These are phyloP conservation scores for Sutorius australiensis DNA, from an alignment of 768 basidiomycete species.

Conservation along the genomic window DNA sequence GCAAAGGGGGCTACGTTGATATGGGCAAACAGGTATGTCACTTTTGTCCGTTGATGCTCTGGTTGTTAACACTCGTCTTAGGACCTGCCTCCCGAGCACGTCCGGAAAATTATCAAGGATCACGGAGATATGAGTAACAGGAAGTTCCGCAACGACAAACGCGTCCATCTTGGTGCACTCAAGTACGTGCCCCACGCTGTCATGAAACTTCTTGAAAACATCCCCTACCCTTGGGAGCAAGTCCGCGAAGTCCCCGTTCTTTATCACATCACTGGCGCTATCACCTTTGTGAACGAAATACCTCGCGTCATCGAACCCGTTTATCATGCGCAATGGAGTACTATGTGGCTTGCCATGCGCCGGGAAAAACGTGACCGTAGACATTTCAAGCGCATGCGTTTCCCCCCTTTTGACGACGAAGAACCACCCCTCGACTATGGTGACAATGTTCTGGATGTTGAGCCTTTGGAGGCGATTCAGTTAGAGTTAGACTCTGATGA, in stretches of 20 bases:
- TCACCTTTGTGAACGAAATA: constrained; percentile 98
- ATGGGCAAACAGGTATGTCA: constrained; percentile 86
- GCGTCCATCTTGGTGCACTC: constrained; percentile 96
- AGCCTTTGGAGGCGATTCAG: constrained; percentile 97
- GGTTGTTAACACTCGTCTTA: constrained; percentile 28
- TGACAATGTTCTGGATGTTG: constrained; percentile 97
- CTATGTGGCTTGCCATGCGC: constrained; percentile 99
- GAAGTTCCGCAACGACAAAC: constrained; percentile 99
- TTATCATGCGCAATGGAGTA: constrained; percentile 99
- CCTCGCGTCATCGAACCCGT: constrained; percentile 96
- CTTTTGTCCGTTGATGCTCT: neutral
- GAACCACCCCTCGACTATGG: constrained; percentile 99
- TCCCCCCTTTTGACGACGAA: constrained; percentile 99
- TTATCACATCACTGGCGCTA: constrained; percentile 98
- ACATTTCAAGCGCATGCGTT: constrained; percentile 99
- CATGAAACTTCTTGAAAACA: constrained; percentile 98
- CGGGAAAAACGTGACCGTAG: constrained; percentile 97
- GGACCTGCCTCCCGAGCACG: constrained; percentile 96
- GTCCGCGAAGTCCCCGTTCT: constrained; percentile 98
- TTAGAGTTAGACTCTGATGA: constrained; percentile 91
- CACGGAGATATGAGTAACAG: constrained; percentile 99
- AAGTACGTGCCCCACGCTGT: constrained; percentile 99
- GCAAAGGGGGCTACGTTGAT: constrained; percentile 84
- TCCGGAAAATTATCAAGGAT: constrained; percentile 99
- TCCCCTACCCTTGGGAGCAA: constrained; percentile 98